Base-by-base conservation (phyloP, 805 yeast species). In the Saccharomycopsis fermentans region DNA sequence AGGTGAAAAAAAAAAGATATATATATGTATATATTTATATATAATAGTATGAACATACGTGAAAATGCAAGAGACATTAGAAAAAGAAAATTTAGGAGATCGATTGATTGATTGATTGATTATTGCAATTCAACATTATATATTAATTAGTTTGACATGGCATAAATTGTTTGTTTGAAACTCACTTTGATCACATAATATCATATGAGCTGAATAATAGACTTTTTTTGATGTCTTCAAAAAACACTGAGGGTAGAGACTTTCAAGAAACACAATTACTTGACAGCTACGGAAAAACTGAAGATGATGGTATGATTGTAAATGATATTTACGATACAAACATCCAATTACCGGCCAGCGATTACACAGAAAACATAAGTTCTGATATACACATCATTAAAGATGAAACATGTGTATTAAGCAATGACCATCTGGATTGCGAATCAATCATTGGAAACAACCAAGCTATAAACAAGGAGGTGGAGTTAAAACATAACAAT, bases 401-500 rank as follows among this genome's bases (percentile, higher is more conserved):
- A 19, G 43, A 54, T 34, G 48, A 26, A 27, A n/a, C 26, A 6
- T 43, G 50, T 12, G 14, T 21, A 43, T 21, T 43, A 19, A 26
- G 16, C 4, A 21, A 43, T 43, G 50, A 12, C 24, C 27, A 50
- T 29, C 26, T 32, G 21, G 53, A 50, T 32, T 27, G 21, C 17
- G 37, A 50, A 29, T 5, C 29, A 8, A n/a, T 50, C 4, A 50
- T 29, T n/a, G 11, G n/a, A 21, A 34, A 32, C 6, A 6, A 11
- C 17, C 55, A 52, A 27, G 43, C 17, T 6, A 32, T 34, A 21
- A 54, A 65, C 55, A 58, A 67, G 54, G 65, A 67, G 19, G 69
- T 63, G 12, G 72, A 63, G 14, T 65, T 58, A 35, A 69, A 50
- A 34, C 70, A 54, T 21, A 6, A 43, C n/a, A 21, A 43, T 21